These are phyloP conservation scores for Chytridium lagenaria DNA, from an alignment of 371 early-diverging fungal genomes.

Conservation along the genomic window DNA sequence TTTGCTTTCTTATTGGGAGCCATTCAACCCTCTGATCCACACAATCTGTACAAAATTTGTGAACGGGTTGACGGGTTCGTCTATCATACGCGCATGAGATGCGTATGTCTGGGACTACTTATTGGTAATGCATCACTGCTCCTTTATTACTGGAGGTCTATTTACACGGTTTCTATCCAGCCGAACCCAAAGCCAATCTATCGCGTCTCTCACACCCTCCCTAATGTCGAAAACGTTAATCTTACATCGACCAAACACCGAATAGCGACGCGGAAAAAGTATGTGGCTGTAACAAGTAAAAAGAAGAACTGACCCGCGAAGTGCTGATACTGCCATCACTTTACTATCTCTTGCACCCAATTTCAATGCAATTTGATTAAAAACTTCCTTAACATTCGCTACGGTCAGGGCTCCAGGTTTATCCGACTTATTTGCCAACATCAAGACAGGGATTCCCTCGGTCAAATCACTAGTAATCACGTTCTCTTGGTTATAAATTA, in stretches of 20 bases:
- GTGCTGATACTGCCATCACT: constrained; percentile 70
- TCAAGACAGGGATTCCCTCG: constrained; percentile 89
- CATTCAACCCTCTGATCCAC: background rate
- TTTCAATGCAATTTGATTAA: constrained; percentile 85
- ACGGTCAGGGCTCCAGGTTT: constrained; percentile 70
- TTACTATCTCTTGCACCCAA: constrained; percentile 67
- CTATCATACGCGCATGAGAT: too few species aligned
- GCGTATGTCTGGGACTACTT: background rate
- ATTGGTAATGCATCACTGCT: background rate
- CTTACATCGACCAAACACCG: too few species aligned
- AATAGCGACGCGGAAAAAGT: constrained; percentile 3
- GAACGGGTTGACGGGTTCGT: background rate
- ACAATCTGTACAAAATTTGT: background rate
- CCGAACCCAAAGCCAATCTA: constrained; percentile 83
- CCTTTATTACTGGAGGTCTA: constrained; percentile 71
- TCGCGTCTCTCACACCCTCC: constrained; percentile 81
- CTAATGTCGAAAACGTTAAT: constrained; percentile 43
- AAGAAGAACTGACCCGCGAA: constrained; percentile 76
- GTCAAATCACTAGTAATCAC: constrained; percentile 77
- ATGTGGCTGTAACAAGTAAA: background rate
- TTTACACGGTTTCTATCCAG: constrained; percentile 79
- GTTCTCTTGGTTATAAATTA: constrained; percentile 52
- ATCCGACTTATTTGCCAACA: constrained; percentile 96
- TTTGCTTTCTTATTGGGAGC: background rate
- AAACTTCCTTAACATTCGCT: constrained; percentile 89